Evolutionary conservation across 2,329 filamentous ascomycete species (phyloP), one percentile per base, ranked within the genome.

Genomic region (Colletotrichum neosansevieriae): DNA sequence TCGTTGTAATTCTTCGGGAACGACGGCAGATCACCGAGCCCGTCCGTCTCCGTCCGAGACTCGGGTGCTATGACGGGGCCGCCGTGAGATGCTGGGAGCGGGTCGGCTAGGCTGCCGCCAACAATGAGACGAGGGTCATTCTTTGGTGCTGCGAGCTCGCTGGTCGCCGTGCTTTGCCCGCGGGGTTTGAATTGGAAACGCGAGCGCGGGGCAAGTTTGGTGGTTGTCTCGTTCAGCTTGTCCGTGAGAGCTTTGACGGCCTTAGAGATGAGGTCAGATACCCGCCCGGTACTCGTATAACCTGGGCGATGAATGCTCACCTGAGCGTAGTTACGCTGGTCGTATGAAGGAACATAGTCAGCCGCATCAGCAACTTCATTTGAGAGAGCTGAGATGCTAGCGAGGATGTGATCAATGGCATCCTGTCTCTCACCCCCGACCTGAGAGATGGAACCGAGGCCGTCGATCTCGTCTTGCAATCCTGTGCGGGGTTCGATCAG

Each of bases 351-450:
- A 15, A 97, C 88, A 72, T 91, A 94, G 63, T 91, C 90, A 2
- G 92, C 89, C 0, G 93, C 92, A 79, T 98, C 94, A 72, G 93
- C 91, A 44, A 98, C 92, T 74, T 96, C 91, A 71, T 91, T 92
- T 1, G 94, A 94, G 15, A 98, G 85, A 65, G 89, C 88, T 34
- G 92, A 90, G 74, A 98, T 96, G 70, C 89, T 88, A 15, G 92
- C 89, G 13, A 97, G 85, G 72, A 94, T 91, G 74, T 92, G 88
- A 73, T 97, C 94, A 53, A 92, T 89, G 58, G 93, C 93, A 77
- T 95, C 91, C 70, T 92, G 88, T 49, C 93, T 91, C 79, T 96
- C 93, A 69, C 92, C 91, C 53, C 87, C 91, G 1, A 89, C 79
- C 12, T 86, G 76, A 9, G 90, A 83, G 15, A 87, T 84, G 54